A percentile compares a stretch with the other conserved stretches of the same genome.
phyloP scores from a whole-genome alignment of 768 basidiomycete genomes.

The Tulasnella sp. region DNA sequence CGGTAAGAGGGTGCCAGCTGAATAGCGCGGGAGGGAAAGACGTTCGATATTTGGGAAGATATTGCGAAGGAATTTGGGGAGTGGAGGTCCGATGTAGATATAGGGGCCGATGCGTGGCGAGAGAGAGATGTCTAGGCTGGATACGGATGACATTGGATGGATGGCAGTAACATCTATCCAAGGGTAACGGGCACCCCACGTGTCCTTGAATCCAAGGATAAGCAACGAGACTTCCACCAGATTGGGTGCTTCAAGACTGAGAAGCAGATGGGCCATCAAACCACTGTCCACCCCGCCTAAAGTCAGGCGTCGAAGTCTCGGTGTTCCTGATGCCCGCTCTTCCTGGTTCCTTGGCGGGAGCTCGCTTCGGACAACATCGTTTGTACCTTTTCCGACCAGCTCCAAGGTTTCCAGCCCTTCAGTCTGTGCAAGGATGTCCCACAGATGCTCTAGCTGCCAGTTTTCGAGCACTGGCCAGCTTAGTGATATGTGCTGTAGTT shows the following conservation, averaged over 20 bases:
- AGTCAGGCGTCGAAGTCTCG: neutral
- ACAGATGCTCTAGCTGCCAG: neutral
- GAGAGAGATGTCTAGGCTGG: neutral
- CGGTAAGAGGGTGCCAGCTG: neutral
- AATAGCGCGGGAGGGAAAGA: neutral
- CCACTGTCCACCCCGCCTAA: neutral
- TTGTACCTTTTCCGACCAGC: neutral
- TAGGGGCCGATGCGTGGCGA: neutral
- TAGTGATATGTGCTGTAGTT: neutral
- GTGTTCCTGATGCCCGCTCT: neutral
- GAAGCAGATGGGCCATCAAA: neutral
- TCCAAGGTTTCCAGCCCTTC: neutral
- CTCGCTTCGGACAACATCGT: neutral
- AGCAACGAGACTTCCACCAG: neutral
- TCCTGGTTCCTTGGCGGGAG: neutral
- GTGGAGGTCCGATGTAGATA: neutral
- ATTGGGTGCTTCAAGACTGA: neutral
- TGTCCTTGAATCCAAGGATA: neutral
- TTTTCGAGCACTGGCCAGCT: neutral
- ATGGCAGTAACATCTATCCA: neutral
- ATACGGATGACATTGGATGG: neutral
- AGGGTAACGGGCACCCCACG: neutral
- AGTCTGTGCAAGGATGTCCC: neutral
- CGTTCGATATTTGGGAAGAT: neutral
- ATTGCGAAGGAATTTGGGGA: neutral